These are phyloP conservation scores for Lactifluus volemus DNA, from an alignment of 768 basidiomycete genomes.

Conservation along the genomic window DNA sequence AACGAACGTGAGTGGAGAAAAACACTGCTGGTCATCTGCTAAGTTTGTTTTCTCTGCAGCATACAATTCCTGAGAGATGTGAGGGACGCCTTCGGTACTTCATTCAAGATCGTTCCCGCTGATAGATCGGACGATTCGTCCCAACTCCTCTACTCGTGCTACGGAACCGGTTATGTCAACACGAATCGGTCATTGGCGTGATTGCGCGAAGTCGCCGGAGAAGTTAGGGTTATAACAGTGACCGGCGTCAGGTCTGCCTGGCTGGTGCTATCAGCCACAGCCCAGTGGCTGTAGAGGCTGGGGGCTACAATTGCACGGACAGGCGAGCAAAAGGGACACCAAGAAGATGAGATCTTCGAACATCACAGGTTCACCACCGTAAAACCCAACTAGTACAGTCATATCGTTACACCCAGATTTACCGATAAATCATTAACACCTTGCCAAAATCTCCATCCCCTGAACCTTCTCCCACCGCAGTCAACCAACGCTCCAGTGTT, in stretches of 20 bases:
- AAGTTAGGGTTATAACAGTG: not conserved
- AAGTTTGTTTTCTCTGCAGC: slow-evolving; percentile 34
- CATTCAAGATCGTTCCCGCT: slow-evolving; percentile 79
- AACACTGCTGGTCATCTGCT: slow-evolving; percentile 9
- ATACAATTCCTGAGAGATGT: slow-evolving; percentile 87
- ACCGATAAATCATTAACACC: slow-evolving; percentile 74
- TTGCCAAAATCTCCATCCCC: slow-evolving; percentile 62
- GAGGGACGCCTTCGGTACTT: slow-evolving; percentile 74
- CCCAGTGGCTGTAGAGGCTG: not conserved
- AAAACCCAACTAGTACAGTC: not conserved
- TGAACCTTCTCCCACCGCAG: slow-evolving; percentile 47
- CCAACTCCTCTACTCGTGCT: slow-evolving; percentile 77
- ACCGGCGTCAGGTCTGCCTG: no score
- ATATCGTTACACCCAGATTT: slow-evolving; percentile 19
- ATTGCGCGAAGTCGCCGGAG: not conserved
- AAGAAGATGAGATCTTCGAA: not conserved
- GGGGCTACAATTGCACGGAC: not conserved
- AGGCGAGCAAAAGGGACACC: not conserved
- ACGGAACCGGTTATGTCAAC: slow-evolving; percentile 89
- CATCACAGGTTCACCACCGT: not conserved
- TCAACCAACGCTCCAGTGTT: slow-evolving; percentile 64
- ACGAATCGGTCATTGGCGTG: slow-evolving; percentile 70
- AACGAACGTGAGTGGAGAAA: slow-evolving; percentile 45
- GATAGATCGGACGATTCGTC: slow-evolving; percentile 43
- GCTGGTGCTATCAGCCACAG: not conserved